Evolutionary conservation across 306 rosid genomes (phyloP).

Genomic region (Cyclanthera cordifolia): DNA sequence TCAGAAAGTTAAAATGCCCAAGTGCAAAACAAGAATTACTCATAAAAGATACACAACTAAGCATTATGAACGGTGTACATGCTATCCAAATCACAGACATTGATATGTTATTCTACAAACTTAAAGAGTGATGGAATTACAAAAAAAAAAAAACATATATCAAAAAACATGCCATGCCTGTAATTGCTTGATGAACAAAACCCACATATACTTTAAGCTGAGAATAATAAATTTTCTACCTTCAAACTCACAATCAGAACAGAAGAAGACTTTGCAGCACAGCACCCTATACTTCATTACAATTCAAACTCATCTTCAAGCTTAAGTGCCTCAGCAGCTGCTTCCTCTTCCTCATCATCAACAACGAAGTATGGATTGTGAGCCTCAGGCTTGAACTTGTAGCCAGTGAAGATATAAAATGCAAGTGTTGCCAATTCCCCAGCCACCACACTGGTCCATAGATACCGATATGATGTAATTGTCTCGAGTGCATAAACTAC

Average conservation of each 20-base stretch:
- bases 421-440: slow-evolving; percentile 78
- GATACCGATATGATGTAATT: slow-evolving; percentile 75
- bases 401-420: slow-evolving; percentile 72
- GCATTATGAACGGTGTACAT: slow-evolving; percentile 5
- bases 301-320: slow-evolving; percentile 90
- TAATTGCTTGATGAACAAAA: slow-evolving; percentile 5
- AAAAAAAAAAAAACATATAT: neutral
- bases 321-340: slow-evolving; percentile 84
- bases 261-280: neutral
- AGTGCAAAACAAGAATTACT: neutral
- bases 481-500: slow-evolving; percentile 89
- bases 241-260: slow-evolving; percentile 1
- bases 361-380: slow-evolving; percentile 86
- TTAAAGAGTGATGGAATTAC: neutral
- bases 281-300: slow-evolving; percentile 22
- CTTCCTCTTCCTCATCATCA: slow-evolving; percentile 95
- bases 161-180: slow-evolving; percentile 5
- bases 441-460: slow-evolving; percentile 88
- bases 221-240: slow-evolving; percentile 6
- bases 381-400: slow-evolving; percentile 85
- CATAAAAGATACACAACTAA: slow-evolving; percentile 5
- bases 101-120: slow-evolving; percentile 10
- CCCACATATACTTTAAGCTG: neutral
- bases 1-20: neutral
- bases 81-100: slow-evolving; percentile 11